Percentiles rank a stretch among this genome's conserved stretches.
These are phyloP conservation scores for Podila epigama DNA, from an alignment of 192 early-diverging fungal species.

Conservation along the genomic window DNA sequence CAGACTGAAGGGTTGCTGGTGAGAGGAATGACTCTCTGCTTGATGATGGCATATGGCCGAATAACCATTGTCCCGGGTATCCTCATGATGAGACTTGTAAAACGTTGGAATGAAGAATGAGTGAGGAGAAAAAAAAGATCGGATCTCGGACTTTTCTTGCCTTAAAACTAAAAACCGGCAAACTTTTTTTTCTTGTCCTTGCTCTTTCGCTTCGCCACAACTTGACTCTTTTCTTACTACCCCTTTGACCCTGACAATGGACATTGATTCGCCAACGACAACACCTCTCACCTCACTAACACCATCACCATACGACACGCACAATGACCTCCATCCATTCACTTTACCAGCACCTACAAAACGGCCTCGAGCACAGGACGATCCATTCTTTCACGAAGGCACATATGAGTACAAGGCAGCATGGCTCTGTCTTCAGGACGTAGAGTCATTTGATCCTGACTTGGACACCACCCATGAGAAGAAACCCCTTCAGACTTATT, in stretches of 20 bases:
- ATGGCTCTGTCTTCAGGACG: slow-evolving; percentile 32
- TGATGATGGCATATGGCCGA: background rate
- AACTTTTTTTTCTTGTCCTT: too few species aligned
- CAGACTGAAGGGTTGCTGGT: background rate
- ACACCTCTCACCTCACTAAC: background rate
- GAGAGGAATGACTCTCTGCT: background rate
- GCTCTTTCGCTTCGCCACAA: too few species aligned
- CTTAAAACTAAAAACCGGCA: too few species aligned
- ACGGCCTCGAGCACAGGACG: slow-evolving; percentile 27
- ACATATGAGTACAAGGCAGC: slow-evolving; percentile 39
- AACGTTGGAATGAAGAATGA: background rate
- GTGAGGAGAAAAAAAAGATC: background rate
- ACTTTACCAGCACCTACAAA: slow-evolving; percentile 4
- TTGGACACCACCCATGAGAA: background rate
- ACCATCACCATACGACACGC: background rate
- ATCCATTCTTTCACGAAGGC: slow-evolving; percentile 45
- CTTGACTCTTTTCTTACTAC: too few species aligned
- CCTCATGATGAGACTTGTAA: background rate
- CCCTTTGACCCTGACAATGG: too few species aligned
- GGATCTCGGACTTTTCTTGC: background rate
- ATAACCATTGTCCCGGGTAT: background rate
- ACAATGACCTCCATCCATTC: background rate
- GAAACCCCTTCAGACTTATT: background rate
- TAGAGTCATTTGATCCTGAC: slow-evolving; percentile 22
- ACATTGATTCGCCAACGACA: background rate